Percentiles rank a stretch among this genome's conserved stretches.
phyloP scores from a whole-genome alignment of 1,139 yeast genomes.

The Tardiomyces digboiensis region DNA sequence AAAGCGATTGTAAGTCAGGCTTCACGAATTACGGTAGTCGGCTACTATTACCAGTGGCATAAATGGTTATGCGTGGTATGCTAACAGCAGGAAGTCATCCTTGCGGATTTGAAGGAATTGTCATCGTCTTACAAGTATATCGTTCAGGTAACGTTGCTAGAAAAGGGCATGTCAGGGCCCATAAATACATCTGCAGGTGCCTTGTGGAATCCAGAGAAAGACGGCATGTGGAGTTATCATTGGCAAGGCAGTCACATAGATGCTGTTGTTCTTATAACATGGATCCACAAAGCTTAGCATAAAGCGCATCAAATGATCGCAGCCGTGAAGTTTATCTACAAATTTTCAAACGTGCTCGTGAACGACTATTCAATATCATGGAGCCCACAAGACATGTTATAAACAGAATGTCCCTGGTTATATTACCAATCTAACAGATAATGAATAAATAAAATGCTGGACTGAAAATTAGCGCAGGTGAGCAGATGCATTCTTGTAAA shows the following conservation, averaged over 20 bases:
- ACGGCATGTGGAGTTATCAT: constrained; percentile 26
- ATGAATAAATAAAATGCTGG: too few species aligned
- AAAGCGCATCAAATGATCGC: too few species aligned
- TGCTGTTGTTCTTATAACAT: constrained; percentile 23
- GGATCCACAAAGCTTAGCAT: constrained; percentile 17
- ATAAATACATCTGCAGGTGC: constrained; percentile 22
- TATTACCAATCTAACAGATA: too few species aligned
- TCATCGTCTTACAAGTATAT: background rate
- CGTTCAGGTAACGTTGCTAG: background rate
- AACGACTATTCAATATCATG: too few species aligned
- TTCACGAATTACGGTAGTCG: too few species aligned
- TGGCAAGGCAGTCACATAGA: constrained; percentile 14
- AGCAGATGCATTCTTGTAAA: constrained; percentile 82
- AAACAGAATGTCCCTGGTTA: too few species aligned
- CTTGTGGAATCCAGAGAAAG: constrained; percentile 25
- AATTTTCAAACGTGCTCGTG: too few species aligned
- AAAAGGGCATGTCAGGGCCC: constrained; percentile 8
- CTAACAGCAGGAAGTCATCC: background rate
- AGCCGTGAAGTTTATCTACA: too few species aligned
- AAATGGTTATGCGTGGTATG: too few species aligned
- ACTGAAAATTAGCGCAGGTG: constrained; percentile 43
- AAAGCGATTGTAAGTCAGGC: background rate
- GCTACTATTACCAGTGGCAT: too few species aligned
- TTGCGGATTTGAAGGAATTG: background rate
- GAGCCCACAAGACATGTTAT: too few species aligned